A percentile compares a stretch with the other conserved stretches of the same genome.
Evolutionary conservation across 225 moss, liverwort and hornwort species (phyloP).

Genomic region (Rhytidiadelphus loreus): DNA sequence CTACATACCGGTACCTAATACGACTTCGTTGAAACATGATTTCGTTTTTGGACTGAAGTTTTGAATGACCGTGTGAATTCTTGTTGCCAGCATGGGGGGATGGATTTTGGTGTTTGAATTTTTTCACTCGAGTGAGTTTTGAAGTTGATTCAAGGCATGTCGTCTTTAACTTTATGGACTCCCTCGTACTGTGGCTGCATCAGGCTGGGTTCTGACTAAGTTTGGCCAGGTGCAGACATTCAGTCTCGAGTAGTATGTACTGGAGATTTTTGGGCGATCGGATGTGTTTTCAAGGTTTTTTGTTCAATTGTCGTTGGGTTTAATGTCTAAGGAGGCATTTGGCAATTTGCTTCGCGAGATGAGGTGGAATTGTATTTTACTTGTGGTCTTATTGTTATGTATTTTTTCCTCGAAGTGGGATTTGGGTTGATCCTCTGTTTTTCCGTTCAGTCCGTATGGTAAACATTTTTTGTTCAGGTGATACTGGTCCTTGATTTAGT

Average conservation of each 20-base stretch:
- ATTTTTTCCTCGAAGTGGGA: too few relatives aligned
- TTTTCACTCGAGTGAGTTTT: neutral
- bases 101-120: neutral
- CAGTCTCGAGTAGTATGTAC: too few relatives aligned
- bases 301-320: neutral
- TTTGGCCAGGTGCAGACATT: neutral
- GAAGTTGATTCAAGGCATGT: neutral
- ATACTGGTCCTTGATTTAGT: too few relatives aligned
- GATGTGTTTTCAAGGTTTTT: neutral
- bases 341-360: neutral
- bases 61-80: neutral
- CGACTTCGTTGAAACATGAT: neutral
- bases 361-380: too few relatives aligned
- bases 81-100: neutral
- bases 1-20: neutral
- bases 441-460: fast-evolving
- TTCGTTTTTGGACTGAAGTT: neutral
- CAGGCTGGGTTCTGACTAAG: neutral
- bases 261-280: too few relatives aligned
- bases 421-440: too few relatives aligned
- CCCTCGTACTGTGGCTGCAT: neutral
- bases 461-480: too few relatives aligned
- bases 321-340: too few relatives aligned
- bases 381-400: too few relatives aligned
- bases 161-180: neutral